A percentile compares a stretch with the other conserved stretches of the same genome.
phyloP scores from a whole-genome alignment of 768 basidiomycete species.

The Chiua virens region DNA sequence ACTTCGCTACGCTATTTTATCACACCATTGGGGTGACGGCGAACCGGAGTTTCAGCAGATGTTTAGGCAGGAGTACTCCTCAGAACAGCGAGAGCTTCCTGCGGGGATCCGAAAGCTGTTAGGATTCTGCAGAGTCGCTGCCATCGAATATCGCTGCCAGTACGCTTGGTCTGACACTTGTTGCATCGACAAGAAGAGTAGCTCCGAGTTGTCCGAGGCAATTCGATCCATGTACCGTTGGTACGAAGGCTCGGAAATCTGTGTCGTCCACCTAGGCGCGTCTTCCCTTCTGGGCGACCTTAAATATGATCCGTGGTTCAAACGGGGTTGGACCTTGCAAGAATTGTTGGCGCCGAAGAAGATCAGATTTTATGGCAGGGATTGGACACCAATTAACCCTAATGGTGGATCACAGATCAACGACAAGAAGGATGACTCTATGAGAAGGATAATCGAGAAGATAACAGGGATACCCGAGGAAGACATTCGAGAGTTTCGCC shows the following conservation, averaged over 20 bases:
- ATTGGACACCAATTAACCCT: constrained; percentile 1
- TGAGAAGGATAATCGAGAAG: not conserved
- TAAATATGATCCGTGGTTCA: constrained; percentile 2
- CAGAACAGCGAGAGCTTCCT: not conserved
- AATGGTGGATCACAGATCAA: not conserved
- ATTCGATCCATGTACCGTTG: constrained; percentile 8
- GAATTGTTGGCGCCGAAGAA: too few relatives aligned
- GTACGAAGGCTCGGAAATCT: constrained; percentile 1
- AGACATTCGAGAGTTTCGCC: not conserved
- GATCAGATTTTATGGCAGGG: constrained; percentile 1
- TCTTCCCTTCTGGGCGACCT: constrained; percentile 3
- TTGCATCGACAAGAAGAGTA: constrained; percentile 7
- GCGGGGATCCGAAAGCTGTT: not conserved
- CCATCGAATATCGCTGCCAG: not conserved
- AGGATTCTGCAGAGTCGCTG: not conserved
- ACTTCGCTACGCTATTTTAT: constrained; percentile 3
- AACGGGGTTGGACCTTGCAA: constrained; percentile 4
- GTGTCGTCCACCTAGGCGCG: not conserved
- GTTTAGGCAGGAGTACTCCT: too few relatives aligned
- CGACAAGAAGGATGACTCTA: not conserved
- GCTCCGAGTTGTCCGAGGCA: constrained; percentile 5
- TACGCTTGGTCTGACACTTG: constrained; percentile 7
- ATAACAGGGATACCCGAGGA: not conserved
- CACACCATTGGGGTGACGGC: not conserved
- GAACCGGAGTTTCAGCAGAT: constrained; percentile 3